Evolutionary conservation across 2,329 filamentous ascomycete species (phyloP), one percentile per base, ranked within the genome.

Genomic region (Sclerotinia subarctica): DNA sequence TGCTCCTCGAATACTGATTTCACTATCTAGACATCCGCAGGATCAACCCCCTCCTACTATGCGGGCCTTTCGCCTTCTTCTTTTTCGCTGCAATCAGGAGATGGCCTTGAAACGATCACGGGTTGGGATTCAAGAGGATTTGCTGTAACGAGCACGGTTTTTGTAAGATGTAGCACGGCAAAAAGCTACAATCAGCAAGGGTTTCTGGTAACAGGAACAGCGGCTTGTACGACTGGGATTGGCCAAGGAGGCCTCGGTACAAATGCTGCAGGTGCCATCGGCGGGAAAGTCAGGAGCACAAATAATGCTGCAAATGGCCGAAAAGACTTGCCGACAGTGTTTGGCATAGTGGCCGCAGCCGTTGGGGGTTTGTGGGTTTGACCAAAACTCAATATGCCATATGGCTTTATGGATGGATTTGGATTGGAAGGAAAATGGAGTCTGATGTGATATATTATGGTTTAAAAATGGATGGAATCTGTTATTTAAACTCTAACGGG

Each of bases 31-130:
- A 73, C 72, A 68, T 76, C 86, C 83, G 79, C 78, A 77, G 82
- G 79, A 76, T 84, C 77, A 84, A 85, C 73, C 77, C 78, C 75
- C 76, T 82, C 73, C 77, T 85, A 75, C 72, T 88, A 77, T 84
- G 83, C 78, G 73, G 75, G 35, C 76, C 78, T 63, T 75, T 86
- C 78, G 74, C 82, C 78, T 74, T 82, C 79, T 73, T 81, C 77
- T 78, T 78, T 68, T 75, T 83, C 76, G 70, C 79, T 73, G 70
- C 67, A 60, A 64, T 74, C 69, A 54, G 71, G 42, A 70, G 70
- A 49, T 75, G 72, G 72, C 68, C 70, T 72, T 76, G 73, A 77
- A 69, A 76, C 79, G 26, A 75, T 81, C 58, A 84, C 82, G 8
- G 76, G 78, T 19, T 85, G 79, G 73, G 78, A 85, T 73, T 75